Conservation (phyloP, 352 stramenopile species). For the Globisporangium lucens region DNA sequence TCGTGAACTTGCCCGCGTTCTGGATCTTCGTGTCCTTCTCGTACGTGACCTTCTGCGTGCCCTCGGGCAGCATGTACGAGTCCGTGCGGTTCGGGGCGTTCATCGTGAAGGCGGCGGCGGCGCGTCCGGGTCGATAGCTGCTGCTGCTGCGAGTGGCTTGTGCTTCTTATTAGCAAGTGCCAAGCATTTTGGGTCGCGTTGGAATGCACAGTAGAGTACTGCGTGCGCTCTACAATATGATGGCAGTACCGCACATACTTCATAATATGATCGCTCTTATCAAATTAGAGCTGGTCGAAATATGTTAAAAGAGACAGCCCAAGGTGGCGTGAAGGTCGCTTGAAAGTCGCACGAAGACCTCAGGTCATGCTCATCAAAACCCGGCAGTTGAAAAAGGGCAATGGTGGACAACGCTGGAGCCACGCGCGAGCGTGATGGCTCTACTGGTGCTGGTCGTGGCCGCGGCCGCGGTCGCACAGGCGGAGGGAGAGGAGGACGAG, state of each 20-base stretch:
- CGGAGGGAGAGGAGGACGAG: background rate
- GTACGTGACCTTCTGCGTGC: conserved; percentile 92
- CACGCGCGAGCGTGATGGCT: background rate
- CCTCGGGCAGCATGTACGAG: conserved; percentile 84
- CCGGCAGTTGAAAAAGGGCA: background rate
- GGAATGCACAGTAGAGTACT: background rate
- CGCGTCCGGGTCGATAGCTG: background rate
- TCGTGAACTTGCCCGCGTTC: conserved; percentile 97
- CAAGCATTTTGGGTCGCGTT: background rate
- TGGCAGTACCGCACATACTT: background rate
- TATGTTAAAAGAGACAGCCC: too few species aligned
- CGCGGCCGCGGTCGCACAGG: background rate
- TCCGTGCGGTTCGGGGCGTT: conserved; percentile 83
- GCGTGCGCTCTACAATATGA: background rate
- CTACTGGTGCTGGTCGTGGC: background rate
- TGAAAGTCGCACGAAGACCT: too few species aligned
- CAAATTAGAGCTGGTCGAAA: too few species aligned
- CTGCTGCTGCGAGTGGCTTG: conserved; percentile 1
- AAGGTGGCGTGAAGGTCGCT: too few species aligned
- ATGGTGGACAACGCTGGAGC: conserved; percentile 1
- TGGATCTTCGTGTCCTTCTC: conserved; percentile 96
- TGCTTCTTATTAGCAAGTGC: background rate
- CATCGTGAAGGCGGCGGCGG: conserved; percentile 37
- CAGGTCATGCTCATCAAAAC: too few species aligned
- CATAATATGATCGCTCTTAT: background rate